Conservation (phyloP, 2,329 filamentous ascomycete species). For the Colletotrichum phormii region DNA sequence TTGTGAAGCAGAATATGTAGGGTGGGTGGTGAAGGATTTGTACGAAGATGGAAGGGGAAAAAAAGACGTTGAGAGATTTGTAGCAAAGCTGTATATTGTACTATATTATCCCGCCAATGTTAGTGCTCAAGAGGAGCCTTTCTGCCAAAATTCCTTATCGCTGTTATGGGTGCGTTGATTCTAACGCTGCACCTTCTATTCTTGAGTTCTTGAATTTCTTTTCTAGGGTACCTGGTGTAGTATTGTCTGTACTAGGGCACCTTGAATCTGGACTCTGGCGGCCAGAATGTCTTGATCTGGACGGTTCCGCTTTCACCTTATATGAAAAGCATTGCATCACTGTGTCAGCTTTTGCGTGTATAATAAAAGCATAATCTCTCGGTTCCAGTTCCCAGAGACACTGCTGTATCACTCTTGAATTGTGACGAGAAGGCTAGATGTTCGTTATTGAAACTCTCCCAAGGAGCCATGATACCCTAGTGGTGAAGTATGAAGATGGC, state of each 20-base stretch:
- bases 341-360: not conserved
- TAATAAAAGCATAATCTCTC: no score
- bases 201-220: no score
- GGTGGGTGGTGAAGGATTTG: not conserved
- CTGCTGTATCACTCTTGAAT: not conserved
- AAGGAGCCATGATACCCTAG: not conserved
- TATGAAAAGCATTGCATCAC: not conserved
- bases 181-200: no score
- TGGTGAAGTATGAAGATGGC: not conserved
- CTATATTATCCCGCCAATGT: slow-evolving; percentile 27
- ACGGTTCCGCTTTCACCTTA: not conserved
- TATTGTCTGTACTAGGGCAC: no score
- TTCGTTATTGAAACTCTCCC: not conserved
- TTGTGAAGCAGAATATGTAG: slow-evolving; percentile 51
- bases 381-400: no score
- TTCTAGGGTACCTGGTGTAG: no score
- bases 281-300: not conserved
- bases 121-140: slow-evolving; percentile 25
- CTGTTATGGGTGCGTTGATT: no score
- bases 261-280: no score
- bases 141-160: not conserved
- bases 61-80: slow-evolving; percentile 3
- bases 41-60: not conserved
- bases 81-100: slow-evolving; percentile 37
- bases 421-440: not conserved